Evolutionary conservation across 2,329 filamentous ascomycete species (phyloP).

Genomic region (Aspergillus sp.): DNA sequence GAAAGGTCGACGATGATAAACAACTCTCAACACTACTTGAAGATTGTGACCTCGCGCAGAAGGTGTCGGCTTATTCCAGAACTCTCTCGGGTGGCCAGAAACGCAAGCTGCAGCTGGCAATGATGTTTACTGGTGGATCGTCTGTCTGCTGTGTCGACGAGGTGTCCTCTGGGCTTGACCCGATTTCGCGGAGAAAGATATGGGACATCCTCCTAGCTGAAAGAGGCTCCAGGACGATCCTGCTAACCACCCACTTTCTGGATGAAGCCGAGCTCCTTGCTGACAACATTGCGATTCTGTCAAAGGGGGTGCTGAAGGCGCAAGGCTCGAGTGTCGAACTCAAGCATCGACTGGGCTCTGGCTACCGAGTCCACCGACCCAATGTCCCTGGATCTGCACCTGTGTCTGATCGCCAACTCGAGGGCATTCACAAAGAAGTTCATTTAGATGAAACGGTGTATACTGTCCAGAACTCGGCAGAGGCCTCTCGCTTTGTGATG

Average conservation of each 20-base stretch:
- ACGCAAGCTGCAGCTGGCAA: conserved; percentile 80
- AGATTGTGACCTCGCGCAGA: conserved; percentile 65
- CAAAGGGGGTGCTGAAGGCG: conserved; percentile 71
- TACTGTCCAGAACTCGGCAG: conserved; percentile 56
- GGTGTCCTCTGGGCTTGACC: conserved; percentile 80
- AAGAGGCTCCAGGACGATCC: conserved; percentile 68
- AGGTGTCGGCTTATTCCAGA: conserved; percentile 60
- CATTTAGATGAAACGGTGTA: conserved; percentile 66
- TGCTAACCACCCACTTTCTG: conserved; percentile 86
- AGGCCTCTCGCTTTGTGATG: conserved; percentile 63
- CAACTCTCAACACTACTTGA: conserved; percentile 56
- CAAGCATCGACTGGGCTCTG: conserved; percentile 71
- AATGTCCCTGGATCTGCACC: conserved; percentile 44
- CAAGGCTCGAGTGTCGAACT: conserved; percentile 77
- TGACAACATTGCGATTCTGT: conserved; percentile 80
- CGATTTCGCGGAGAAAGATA: conserved; percentile 75
- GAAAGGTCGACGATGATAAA: conserved; percentile 45
- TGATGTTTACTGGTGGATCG: conserved; percentile 90
- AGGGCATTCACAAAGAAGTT: conserved; percentile 48
- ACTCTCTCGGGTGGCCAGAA: conserved; percentile 88
- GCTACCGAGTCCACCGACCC: conserved; percentile 71
- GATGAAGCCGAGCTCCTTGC: conserved; percentile 86
- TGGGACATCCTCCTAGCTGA: conserved; percentile 90
- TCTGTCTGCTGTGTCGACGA: conserved; percentile 86
- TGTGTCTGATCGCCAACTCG: conserved; percentile 39